Conservation (phyloP, 768 basidiomycete genomes). For the Mycena rosella region DNA sequence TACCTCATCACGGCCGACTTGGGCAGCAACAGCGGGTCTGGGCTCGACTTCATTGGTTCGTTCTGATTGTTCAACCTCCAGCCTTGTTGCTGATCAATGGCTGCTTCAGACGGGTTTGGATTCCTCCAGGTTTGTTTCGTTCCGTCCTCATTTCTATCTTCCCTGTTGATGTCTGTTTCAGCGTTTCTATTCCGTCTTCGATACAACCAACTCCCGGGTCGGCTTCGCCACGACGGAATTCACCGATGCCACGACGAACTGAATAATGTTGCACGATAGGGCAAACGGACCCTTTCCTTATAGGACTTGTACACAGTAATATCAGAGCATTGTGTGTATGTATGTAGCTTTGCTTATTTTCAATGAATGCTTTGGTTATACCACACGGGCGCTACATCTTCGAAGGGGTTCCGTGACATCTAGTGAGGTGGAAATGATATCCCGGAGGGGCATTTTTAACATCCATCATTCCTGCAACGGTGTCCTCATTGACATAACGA, state of each 20-base stretch:
- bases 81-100: constrained; percentile 9
- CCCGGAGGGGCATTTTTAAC: not conserved
- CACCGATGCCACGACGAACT: constrained; percentile 54
- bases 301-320: not conserved
- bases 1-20: constrained; percentile 71
- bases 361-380: constrained; percentile 21
- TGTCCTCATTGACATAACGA: constrained; percentile 23
- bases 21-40: constrained; percentile 62
- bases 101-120: constrained; percentile 61
- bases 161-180: constrained; percentile 35
- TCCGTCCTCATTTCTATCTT: not conserved
- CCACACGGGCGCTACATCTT: not conserved
- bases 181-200: constrained; percentile 70
- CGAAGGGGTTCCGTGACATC: not conserved
- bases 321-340: constrained; percentile 11
- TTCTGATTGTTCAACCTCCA: constrained; percentile 13
- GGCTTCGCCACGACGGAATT: constrained; percentile 54
- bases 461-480: constrained; percentile 24
- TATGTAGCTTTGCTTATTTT: not conserved
- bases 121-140: constrained; percentile 54
- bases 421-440: constrained; percentile 21
- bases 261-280: not conserved
- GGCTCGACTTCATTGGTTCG: constrained; percentile 76
- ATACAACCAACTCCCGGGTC: constrained; percentile 55
- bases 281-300: constrained; percentile 3